A percentile compares a stretch with the other conserved stretches of the same genome.
phyloP scores from a whole-genome alignment of 2,329 filamentous ascomycete species.

The Phialemoniopsis sp. region DNA sequence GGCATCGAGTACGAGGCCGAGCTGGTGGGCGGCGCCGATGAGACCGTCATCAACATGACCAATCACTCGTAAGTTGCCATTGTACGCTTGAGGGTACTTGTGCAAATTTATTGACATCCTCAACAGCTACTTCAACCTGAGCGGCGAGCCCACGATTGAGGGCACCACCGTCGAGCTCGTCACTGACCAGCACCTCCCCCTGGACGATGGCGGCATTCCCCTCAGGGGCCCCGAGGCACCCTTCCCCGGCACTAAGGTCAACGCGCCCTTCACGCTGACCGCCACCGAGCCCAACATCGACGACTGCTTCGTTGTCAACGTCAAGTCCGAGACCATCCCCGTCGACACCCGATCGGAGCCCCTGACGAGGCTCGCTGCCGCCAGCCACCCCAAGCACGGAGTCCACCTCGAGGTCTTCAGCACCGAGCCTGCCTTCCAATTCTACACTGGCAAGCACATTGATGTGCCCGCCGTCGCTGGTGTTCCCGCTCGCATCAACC shows the following conservation, averaged over 20 bases:
- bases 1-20: constrained; percentile 88
- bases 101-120: not conserved
- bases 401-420: constrained; percentile 83
- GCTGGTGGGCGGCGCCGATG: constrained; percentile 73
- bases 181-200: constrained; percentile 63
- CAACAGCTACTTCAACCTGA: constrained; percentile 61
- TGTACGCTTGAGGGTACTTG: not conserved
- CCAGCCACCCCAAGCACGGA: constrained; percentile 68
- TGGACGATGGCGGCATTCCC: constrained; percentile 72
- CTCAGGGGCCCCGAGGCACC: constrained; percentile 57
- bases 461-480: constrained; percentile 65
- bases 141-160: constrained; percentile 45
- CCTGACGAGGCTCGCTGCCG: constrained; percentile 63
- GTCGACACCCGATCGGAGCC: constrained; percentile 62
- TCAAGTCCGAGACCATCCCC: constrained; percentile 53
- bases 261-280: constrained; percentile 69
- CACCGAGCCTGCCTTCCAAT: constrained; percentile 95
- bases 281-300: constrained; percentile 72
- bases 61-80: constrained; percentile 73
- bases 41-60: constrained; percentile 89
- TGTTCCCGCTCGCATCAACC: constrained; percentile 58
- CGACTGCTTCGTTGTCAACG: constrained; percentile 81
- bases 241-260: constrained; percentile 62
- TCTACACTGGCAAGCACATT: constrained; percentile 88
- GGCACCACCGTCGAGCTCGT: constrained; percentile 64